These are phyloP conservation scores for Acanthamoeba culbertsoni DNA, from an alignment of 208 protist genomes.

Conservation along the genomic window DNA sequence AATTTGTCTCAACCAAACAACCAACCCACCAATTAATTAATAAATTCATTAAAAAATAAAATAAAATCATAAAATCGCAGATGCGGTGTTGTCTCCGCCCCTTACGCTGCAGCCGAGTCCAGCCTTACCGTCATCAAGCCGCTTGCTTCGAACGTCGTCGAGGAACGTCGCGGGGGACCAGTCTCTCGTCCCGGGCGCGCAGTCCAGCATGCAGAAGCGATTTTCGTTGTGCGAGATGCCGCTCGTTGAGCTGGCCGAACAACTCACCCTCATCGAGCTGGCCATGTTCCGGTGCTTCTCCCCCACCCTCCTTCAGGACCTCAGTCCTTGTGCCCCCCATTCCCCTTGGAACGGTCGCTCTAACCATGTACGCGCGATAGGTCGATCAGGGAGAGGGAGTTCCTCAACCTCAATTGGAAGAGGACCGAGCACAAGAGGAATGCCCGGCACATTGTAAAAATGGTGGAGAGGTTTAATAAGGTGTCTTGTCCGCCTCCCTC, in stretches of 20 bases:
- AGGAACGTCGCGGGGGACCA: background rate
- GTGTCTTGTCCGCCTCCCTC: background rate
- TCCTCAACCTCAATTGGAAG: constrained; percentile 50
- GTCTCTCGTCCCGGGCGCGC: background rate
- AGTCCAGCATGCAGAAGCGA: background rate
- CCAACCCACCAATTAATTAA: too few species aligned
- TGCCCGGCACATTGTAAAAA: constrained; percentile 51
- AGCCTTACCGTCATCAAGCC: background rate
- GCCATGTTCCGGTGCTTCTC: constrained; percentile 49
- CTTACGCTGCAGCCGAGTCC: too few species aligned
- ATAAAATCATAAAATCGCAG: too few species aligned
- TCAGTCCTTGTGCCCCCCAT: too few species aligned
- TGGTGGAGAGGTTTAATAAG: constrained; percentile 55
- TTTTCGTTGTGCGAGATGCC: constrained; percentile 52
- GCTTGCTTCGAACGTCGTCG: background rate
- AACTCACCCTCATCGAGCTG: constrained; percentile 56
- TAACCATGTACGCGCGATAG: background rate
- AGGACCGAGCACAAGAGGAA: constrained; percentile 46
- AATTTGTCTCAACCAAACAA: too few species aligned
- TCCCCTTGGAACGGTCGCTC: too few species aligned
- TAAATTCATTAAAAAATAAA: too few species aligned
- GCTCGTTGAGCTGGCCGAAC: constrained; percentile 40
- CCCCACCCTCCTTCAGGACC: too few species aligned
- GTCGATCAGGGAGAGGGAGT: constrained; percentile 24
- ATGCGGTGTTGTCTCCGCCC: too few species aligned